Evolutionary conservation across 2,329 filamentous ascomycete genomes (phyloP).

Genomic region (Epichloe gansuensis): DNA sequence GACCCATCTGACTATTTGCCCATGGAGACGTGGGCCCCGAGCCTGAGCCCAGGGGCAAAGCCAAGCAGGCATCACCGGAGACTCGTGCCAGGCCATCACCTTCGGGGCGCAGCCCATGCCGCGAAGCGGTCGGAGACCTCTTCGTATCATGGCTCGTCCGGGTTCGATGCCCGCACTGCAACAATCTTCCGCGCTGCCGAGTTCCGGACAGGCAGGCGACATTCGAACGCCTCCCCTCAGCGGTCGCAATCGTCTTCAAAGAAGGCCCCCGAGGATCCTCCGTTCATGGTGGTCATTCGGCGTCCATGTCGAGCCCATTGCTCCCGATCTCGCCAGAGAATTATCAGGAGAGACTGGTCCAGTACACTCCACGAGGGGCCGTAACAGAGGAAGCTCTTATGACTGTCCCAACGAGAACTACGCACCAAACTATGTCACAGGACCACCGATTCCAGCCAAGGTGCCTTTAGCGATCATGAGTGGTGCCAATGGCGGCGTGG

Average conservation of each 20-base stretch:
- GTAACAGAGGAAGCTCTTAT: constrained; percentile 37
- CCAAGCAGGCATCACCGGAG: constrained; percentile 18
- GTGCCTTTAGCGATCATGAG: constrained; percentile 44
- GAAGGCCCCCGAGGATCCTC: constrained; percentile 37
- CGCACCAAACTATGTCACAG: constrained; percentile 26
- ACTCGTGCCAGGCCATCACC: constrained; percentile 32
- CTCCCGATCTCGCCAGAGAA: constrained; percentile 41
- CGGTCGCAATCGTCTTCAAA: constrained; percentile 51
- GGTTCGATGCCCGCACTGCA: constrained; percentile 29
- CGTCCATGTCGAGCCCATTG: constrained; percentile 34
- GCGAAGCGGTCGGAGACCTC: constrained; percentile 35
- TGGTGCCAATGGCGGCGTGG: constrained; percentile 28
- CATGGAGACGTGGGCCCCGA: constrained; percentile 65
- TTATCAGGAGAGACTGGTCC: constrained; percentile 32
- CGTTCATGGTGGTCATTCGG: constrained; percentile 21
- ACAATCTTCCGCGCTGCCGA: constrained; percentile 11
- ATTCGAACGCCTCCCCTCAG: constrained; percentile 23
- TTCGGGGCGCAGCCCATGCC: constrained; percentile 40
- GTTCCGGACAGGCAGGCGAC: constrained; percentile 19
- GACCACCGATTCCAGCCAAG: constrained; percentile 59
- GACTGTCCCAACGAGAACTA: constrained; percentile 44
- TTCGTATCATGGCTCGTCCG: constrained; percentile 38
- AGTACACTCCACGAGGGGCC: constrained; percentile 21
- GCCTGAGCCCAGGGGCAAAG: constrained; percentile 41
- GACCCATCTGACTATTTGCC: constrained; percentile 74